Percentiles rank a stretch among this genome's conserved stretches.
Conservation (phyloP, 2,329 filamentous ascomycete genomes). For the Monascus ruber region DNA sequence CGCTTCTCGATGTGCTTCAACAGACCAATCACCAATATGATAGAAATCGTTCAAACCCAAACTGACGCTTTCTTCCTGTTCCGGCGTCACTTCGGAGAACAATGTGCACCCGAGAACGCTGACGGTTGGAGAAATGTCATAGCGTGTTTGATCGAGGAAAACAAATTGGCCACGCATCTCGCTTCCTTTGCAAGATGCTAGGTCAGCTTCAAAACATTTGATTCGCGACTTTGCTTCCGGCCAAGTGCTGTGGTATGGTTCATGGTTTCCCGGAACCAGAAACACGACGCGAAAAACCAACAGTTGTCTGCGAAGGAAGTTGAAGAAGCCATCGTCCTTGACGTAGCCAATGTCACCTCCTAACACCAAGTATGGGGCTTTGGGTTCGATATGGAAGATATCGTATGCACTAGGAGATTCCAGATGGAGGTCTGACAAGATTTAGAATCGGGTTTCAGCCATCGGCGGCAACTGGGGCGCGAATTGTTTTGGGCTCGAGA, state of each 20-base stretch:
- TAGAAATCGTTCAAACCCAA: constrained; percentile 38
- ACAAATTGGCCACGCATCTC: constrained; percentile 12
- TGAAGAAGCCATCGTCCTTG: constrained; percentile 24
- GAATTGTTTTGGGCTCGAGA: too few relatives aligned
- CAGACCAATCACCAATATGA: constrained; percentile 18
- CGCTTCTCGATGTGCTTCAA: constrained; percentile 8
- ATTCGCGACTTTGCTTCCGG: constrained; percentile 1
- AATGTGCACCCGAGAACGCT: constrained; percentile 33
- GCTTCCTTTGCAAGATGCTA: neutral
- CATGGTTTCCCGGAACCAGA: constrained; percentile 42
- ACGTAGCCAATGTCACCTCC: constrained; percentile 41
- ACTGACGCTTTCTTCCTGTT: constrained; percentile 22
- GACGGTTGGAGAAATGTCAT: constrained; percentile 17
- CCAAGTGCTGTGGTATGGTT: constrained; percentile 28
- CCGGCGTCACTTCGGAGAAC: constrained; percentile 34
- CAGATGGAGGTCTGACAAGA: constrained; percentile 43
- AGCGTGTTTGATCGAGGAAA: constrained; percentile 19
- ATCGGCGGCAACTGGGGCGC: neutral
- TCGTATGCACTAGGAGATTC: constrained; percentile 37
- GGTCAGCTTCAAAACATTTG: neutral
- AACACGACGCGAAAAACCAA: constrained; percentile 35
- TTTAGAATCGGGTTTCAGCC: constrained; percentile 21
- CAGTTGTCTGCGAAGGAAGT: constrained; percentile 38
- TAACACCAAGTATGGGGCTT: constrained; percentile 37
- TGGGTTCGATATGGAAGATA: constrained; percentile 32